Conservation (phyloP, 495 filamentous ascomycete species). For the Aspergillus incahuasiensis region DNA sequence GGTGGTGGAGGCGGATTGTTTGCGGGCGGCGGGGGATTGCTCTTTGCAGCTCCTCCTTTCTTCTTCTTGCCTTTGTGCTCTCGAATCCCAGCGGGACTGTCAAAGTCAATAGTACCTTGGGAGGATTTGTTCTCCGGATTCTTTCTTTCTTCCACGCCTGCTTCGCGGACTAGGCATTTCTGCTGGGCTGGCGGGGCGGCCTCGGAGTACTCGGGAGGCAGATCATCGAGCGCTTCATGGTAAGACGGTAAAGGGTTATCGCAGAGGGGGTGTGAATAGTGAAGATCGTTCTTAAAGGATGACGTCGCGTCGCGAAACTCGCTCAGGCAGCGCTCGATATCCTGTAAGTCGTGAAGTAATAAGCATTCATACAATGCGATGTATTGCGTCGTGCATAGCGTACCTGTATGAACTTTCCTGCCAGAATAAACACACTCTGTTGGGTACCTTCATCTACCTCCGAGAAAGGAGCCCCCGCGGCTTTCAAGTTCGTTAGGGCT, state of each 20-base stretch:
- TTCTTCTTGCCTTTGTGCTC: constrained; percentile 45
- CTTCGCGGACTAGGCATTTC: constrained; percentile 12
- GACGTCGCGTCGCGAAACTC: constrained; percentile 5
- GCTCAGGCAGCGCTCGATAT: neutral
- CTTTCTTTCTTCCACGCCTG: constrained; percentile 20
- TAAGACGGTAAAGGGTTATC: constrained; percentile 42
- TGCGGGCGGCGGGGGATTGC: constrained; percentile 18
- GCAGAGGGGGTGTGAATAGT: constrained; percentile 11
- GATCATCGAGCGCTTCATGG: constrained; percentile 37
- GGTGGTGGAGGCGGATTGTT: constrained; percentile 4
- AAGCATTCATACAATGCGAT: neutral
- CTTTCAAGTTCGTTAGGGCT: neutral
- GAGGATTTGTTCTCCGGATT: constrained; percentile 36
- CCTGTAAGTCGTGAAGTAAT: neutral
- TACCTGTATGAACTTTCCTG: neutral
- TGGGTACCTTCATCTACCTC: neutral
- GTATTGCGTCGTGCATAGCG: neutral
- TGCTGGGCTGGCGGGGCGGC: constrained; percentile 28
- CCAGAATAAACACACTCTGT: neutral
- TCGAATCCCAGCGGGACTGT: constrained; percentile 44
- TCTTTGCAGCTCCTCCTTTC: constrained; percentile 27
- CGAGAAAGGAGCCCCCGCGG: neutral
- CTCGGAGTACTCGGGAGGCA: constrained; percentile 38
- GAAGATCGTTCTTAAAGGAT: constrained; percentile 17
- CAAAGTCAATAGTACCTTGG: constrained; percentile 46